These are phyloP conservation scores for Lizanozyma gosingica DNA, from an alignment of 1,139 yeast species.

Conservation along the genomic window DNA sequence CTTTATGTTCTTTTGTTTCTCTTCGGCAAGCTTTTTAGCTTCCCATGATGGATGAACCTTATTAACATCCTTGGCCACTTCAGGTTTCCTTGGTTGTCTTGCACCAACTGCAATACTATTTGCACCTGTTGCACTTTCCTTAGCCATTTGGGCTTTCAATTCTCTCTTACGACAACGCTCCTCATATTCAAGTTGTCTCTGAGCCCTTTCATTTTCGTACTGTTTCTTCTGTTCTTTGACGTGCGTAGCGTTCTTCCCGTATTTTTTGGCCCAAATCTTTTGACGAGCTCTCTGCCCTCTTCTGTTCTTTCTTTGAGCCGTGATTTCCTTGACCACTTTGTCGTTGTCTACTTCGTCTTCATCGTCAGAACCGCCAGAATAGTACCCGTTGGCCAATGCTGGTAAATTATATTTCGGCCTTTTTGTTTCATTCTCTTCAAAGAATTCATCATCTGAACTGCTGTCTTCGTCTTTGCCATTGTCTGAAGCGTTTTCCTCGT, in stretches of 20 bases:
- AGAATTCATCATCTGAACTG: conserved; percentile 33
- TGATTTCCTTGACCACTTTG: conserved; percentile 46
- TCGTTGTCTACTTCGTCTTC: conserved; percentile 47
- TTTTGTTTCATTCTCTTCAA: conserved; percentile 16
- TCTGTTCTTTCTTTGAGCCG: conserved; percentile 66
- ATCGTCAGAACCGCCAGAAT: conserved; percentile 68
- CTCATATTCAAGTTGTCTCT: conserved; percentile 57
- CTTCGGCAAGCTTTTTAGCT: conserved; percentile 70
- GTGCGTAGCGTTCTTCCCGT: conserved; percentile 79
- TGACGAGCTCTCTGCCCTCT: conserved; percentile 97
- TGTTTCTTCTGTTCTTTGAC: conserved; percentile 53
- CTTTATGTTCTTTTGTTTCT: conserved; percentile 52
- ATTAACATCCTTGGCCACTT: conserved; percentile 11
- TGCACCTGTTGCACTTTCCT: conserved; percentile 26
- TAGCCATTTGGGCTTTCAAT: conserved; percentile 34
- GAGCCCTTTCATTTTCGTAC: conserved; percentile 45
- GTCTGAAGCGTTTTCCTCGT: conserved; percentile 45
- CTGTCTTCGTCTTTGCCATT: conserved; percentile 13
- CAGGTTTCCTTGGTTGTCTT: conserved; percentile 2
- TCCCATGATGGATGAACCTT: conserved; percentile 92
- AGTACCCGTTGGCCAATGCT: conserved; percentile 65
- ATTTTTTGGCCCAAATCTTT: conserved; percentile 90
- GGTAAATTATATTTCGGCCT: conserved; percentile 42
- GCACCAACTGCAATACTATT: conserved; percentile 12
- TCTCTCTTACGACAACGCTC: conserved; percentile 64